Conservation (phyloP, 768 basidiomycete genomes). For the Trametes coccinea region DNA sequence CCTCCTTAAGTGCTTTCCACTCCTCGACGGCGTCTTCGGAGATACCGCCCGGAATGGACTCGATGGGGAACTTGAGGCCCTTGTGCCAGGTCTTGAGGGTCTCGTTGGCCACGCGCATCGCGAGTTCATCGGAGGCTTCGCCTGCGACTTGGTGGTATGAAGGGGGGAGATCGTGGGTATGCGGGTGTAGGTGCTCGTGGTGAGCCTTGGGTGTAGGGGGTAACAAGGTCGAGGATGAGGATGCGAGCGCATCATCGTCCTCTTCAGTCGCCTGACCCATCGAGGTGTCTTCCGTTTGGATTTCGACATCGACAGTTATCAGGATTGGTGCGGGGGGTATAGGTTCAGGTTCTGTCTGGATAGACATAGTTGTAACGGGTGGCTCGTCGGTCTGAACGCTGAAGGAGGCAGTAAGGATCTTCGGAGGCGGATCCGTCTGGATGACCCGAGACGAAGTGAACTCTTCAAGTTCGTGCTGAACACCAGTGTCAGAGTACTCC, state of each 20-base stretch:
- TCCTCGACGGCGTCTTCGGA: conserved; percentile 70
- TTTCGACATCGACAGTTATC: conserved; percentile 51
- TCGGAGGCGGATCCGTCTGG: conserved; percentile 67
- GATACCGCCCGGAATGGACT: conserved; percentile 50
- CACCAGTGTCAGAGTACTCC: conserved; percentile 74
- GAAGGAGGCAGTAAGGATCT: conserved; percentile 45
- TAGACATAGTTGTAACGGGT: conserved; percentile 28
- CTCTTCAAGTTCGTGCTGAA: conserved; percentile 64
- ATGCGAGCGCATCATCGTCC: conserved; percentile 59
- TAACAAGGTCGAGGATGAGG: conserved; percentile 71
- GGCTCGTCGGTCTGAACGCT: conserved; percentile 57
- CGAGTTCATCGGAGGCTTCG: conserved; percentile 40
- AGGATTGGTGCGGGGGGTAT: conserved; percentile 30
- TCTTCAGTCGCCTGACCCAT: conserved; percentile 41
- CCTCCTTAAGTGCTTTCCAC: conserved; percentile 78
- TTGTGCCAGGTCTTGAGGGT: conserved; percentile 72
- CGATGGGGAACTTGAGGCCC: conserved; percentile 50
- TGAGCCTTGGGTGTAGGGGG: conserved; percentile 68
- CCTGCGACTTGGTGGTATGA: conserved; percentile 65
- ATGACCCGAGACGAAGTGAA: conserved; percentile 46
- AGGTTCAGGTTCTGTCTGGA: conserved; percentile 43
- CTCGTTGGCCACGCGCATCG: conserved; percentile 55
- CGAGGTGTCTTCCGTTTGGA: conserved; percentile 59
- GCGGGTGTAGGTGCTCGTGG: conserved; percentile 36
- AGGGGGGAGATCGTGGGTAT: conserved; percentile 61